phyloP scores from a whole-genome alignment of 768 basidiomycete species.

The Sarcodon sp. region DNA sequence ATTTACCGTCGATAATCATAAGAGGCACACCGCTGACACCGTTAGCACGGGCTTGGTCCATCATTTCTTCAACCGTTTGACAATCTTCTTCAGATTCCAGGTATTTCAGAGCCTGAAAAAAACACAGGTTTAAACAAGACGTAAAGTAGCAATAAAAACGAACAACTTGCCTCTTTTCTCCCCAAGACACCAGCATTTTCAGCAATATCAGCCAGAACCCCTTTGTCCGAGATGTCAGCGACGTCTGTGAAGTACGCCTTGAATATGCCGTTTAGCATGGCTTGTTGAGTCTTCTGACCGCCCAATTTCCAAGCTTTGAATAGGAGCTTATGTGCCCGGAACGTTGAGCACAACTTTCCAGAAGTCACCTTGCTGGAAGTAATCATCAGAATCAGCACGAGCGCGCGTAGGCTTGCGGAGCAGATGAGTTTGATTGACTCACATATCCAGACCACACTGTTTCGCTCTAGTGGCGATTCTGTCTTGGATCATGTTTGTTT shows the following conservation, averaged over 20 bases:
- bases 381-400: slow-evolving; percentile 1
- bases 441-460: slow-evolving; percentile 30
- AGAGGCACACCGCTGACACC: slow-evolving; percentile 74
- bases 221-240: slow-evolving; percentile 47
- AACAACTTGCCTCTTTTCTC: slow-evolving; percentile 38
- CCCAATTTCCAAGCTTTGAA: slow-evolving; percentile 54
- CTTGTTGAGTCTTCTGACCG: slow-evolving; percentile 46
- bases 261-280: slow-evolving; percentile 45
- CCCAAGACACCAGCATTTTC: slow-evolving; percentile 43
- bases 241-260: slow-evolving; percentile 53
- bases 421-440: slow-evolving; percentile 11
- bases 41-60: slow-evolving; percentile 44
- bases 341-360: slow-evolving; percentile 57
- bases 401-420: neutral
- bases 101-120: slow-evolving; percentile 46
- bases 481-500: slow-evolving; percentile 17
- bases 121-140: neutral
- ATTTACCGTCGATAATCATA: slow-evolving; percentile 67
- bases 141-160: slow-evolving; percentile 1
- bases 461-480: slow-evolving; percentile 20
- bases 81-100: slow-evolving; percentile 52
- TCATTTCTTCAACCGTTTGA: slow-evolving; percentile 50
- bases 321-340: slow-evolving; percentile 53
- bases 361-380: slow-evolving; percentile 21
- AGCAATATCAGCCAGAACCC: slow-evolving; percentile 47